phyloP scores from a whole-genome alignment of 176 grass and related monocot genomes.

The Bromus sterilis region DNA sequence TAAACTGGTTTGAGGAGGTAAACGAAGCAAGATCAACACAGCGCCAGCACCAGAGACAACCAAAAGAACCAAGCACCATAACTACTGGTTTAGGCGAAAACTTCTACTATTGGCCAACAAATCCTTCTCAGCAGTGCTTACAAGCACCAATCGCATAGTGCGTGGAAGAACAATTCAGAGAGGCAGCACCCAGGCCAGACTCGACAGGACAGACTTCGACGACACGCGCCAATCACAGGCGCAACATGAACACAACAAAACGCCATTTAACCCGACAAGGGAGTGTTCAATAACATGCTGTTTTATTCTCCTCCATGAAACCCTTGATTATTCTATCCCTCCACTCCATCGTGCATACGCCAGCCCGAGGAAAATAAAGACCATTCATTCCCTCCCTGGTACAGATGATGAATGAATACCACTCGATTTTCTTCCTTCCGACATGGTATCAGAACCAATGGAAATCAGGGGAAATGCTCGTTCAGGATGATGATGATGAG shows the following conservation, averaged over 20 bases:
- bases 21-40: too few species aligned
- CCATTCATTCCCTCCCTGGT: background rate
- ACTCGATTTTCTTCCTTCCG: background rate
- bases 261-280: background rate
- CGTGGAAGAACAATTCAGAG: background rate
- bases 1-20: too few species aligned
- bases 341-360: background rate
- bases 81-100: too few species aligned
- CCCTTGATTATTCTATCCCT: conserved; percentile 16
- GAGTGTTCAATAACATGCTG: background rate
- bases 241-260: background rate
- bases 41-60: too few species aligned
- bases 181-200: background rate
- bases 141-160: background rate
- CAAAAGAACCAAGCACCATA: too few species aligned
- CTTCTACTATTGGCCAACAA: too few species aligned
- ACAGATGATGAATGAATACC: background rate
- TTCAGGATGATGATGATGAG: conserved; percentile 68
- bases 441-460: background rate
- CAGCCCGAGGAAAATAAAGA: background rate
- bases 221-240: background rate
- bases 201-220: background rate
- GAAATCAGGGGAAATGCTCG: background rate
- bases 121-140: background rate
- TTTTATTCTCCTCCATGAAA: background rate